Conservation (phyloP, 2,329 filamentous ascomycete species). For the Lachnellula arida region DNA sequence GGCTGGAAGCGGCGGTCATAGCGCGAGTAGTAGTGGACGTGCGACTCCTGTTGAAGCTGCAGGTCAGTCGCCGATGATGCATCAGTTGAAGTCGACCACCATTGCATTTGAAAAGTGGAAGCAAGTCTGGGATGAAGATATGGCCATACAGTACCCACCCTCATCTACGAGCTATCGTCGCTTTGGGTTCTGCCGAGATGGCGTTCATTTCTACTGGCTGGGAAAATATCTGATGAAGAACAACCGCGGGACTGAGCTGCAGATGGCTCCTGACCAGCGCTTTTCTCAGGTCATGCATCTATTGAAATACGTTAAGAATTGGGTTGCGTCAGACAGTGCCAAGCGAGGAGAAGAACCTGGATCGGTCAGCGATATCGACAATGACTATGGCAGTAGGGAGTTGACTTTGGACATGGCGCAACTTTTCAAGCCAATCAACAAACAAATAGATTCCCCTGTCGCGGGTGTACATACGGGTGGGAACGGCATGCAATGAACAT, state of each 20-base stretch:
- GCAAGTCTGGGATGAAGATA: slow-evolving; percentile 64
- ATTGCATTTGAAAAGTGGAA: slow-evolving; percentile 68
- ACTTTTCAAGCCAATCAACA: slow-evolving; percentile 59
- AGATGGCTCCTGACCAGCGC: slow-evolving; percentile 52
- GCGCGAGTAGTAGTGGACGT: slow-evolving; percentile 42
- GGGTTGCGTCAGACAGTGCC: slow-evolving; percentile 59
- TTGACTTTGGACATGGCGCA: slow-evolving; percentile 67
- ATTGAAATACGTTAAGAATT: slow-evolving; percentile 54
- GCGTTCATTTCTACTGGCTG: slow-evolving; percentile 69
- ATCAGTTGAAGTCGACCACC: slow-evolving; percentile 44
- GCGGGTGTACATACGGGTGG: slow-evolving; percentile 27
- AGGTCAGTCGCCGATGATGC: slow-evolving; percentile 34
- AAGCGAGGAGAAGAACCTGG: slow-evolving; percentile 63
- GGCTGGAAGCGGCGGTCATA: slow-evolving; percentile 37
- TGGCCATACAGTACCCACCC: slow-evolving; percentile 61
- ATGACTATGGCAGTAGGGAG: slow-evolving; percentile 58
- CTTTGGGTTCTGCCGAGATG: slow-evolving; percentile 67
- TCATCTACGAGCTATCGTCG: slow-evolving; percentile 49
- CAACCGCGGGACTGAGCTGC: slow-evolving; percentile 48
- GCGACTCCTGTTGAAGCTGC: slow-evolving; percentile 43
- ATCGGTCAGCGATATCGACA: slow-evolving; percentile 63
- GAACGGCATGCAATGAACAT: slow-evolving; percentile 19
- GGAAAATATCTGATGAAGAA: slow-evolving; percentile 61
- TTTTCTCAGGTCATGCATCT: slow-evolving; percentile 57
- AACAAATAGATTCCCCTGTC: slow-evolving; percentile 35